Conservation (phyloP, 2,329 filamentous ascomycete species). For the Huntiella savannae region DNA sequence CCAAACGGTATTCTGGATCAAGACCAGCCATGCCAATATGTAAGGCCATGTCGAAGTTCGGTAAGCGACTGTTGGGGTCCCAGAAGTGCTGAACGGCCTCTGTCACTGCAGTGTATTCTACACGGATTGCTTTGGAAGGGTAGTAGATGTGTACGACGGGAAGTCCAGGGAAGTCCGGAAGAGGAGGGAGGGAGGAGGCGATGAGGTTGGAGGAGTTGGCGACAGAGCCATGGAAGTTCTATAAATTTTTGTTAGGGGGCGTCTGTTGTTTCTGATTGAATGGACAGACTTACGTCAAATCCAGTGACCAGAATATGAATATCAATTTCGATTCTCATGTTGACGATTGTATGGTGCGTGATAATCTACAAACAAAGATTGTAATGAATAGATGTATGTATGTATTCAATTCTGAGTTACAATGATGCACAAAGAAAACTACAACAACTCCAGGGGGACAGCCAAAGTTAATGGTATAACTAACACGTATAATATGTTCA, state of each 20-base stretch:
- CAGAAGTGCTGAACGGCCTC: neutral
- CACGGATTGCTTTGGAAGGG: neutral
- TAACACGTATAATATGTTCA: too few species aligned
- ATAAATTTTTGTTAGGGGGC: neutral
- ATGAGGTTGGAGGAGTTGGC: neutral
- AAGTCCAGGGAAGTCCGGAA: neutral
- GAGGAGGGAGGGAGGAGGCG: neutral
- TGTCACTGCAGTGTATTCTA: neutral
- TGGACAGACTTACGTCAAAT: neutral
- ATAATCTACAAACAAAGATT: too few species aligned
- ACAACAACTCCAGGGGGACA: too few species aligned
- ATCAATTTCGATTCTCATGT: too few species aligned
- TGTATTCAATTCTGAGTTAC: too few species aligned
- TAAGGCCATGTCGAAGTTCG: slow-evolving; percentile 43
- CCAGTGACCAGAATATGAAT: neutral
- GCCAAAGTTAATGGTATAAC: too few species aligned
- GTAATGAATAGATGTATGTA: too few species aligned
- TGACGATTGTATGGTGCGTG: too few species aligned
- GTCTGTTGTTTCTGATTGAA: too few species aligned
- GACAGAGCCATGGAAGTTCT: neutral
- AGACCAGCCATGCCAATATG: slow-evolving; percentile 67
- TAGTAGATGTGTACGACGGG: neutral
- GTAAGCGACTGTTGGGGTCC: neutral
- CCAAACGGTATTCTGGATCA: slow-evolving; percentile 46
- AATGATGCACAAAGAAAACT: too few species aligned